Evolutionary conservation across 1,284 basidiomycete species (phyloP).

Genomic region (Trichosporon coremiiforme): DNA sequence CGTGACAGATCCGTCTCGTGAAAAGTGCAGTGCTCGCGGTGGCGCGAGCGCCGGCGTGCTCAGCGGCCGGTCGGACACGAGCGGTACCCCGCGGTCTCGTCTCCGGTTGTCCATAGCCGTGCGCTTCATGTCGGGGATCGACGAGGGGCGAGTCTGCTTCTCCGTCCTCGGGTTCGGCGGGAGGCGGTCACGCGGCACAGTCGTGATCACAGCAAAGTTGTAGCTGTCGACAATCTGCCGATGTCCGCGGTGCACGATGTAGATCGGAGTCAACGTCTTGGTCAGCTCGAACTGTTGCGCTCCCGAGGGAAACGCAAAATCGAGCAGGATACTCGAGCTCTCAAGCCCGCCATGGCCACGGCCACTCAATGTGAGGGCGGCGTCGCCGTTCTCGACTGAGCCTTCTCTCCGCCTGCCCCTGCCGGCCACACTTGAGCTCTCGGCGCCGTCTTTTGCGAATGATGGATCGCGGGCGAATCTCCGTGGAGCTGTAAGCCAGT

Average conservation of each 20-base stretch:
- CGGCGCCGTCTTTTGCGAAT: not conserved
- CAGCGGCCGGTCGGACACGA: not conserved
- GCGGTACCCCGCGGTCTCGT: not conserved
- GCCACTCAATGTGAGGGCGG: not conserved
- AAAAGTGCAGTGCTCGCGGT: constrained; percentile 19
- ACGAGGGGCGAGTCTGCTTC: not conserved
- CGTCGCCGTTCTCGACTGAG: constrained; percentile 32
- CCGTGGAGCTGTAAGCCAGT: constrained; percentile 38
- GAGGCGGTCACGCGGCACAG: constrained; percentile 32
- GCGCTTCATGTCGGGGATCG: constrained; percentile 7
- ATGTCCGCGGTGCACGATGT: constrained; percentile 16
- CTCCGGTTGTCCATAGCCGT: not conserved
- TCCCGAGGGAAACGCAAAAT: constrained; percentile 35
- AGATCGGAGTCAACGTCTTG: constrained; percentile 42
- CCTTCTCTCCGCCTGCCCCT: not conserved
- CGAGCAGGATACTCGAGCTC: constrained; percentile 32
- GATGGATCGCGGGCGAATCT: not conserved
- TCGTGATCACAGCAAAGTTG: constrained; percentile 43
- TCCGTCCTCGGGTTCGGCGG: not conserved
- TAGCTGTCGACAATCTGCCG: constrained; percentile 33
- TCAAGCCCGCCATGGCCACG: not conserved
- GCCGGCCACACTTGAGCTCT: not conserved
- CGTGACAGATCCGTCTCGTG: constrained; percentile 19
- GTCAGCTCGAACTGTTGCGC: constrained; percentile 40
- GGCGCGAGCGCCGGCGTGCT: not conserved